Evolutionary conservation across 345 rosid species (phyloP).

Genomic region (Jatropha curcas): DNA sequence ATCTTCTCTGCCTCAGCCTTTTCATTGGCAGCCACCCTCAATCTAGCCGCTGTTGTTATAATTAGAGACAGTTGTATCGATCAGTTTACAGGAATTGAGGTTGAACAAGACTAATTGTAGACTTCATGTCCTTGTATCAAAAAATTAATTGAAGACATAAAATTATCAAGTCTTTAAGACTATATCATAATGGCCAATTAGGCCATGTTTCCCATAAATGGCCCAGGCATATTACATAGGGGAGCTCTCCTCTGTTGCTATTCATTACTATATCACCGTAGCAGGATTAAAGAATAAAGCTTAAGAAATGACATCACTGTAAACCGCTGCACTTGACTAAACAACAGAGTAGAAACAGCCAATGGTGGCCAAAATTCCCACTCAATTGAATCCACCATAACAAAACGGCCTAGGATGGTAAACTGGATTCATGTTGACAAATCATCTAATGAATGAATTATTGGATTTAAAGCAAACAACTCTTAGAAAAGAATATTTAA

Average conservation of each 20-base stretch:
- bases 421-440: not conserved
- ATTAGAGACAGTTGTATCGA: not conserved
- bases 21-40: slow-evolving; percentile 27
- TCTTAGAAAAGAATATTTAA: no score
- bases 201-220: not conserved
- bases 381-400: not conserved
- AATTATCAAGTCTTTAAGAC: no score
- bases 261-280: not conserved
- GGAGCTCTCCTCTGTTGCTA: not conserved
- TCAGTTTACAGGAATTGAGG: not conserved
- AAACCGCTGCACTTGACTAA: not conserved
- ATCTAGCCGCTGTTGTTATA: slow-evolving; percentile 25
- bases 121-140: not conserved
- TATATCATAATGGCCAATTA: not conserved
- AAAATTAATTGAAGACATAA: no score
- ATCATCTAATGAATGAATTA: not conserved
- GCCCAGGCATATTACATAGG: not conserved
- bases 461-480: not conserved
- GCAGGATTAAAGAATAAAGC: not conserved
- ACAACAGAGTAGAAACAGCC: not conserved
- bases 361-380: not conserved
- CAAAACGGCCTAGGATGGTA: not conserved
- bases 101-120: not conserved
- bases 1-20: slow-evolving; percentile 31
- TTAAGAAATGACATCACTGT: not conserved